Percentiles rank a stretch among this genome's conserved stretches.
phyloP scores from a whole-genome alignment of 352 stramenopile genomes.

The Plasmopara halstedii region DNA sequence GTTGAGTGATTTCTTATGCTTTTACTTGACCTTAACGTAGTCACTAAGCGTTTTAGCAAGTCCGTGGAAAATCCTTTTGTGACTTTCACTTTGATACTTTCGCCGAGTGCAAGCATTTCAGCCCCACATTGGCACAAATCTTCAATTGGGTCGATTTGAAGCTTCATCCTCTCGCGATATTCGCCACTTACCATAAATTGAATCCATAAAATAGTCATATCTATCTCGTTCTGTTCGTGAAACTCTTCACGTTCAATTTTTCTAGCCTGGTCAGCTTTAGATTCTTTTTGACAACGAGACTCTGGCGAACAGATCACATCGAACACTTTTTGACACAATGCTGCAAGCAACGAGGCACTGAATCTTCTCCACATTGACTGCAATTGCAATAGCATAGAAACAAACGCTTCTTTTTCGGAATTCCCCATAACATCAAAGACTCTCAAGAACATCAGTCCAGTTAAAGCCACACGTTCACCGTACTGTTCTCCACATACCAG shows the following conservation, averaged over 20 bases:
- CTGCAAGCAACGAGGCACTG: slow-evolving; percentile 45
- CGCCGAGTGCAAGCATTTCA: slow-evolving; percentile 36
- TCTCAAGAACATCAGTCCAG: slow-evolving; percentile 38
- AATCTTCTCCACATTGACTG: slow-evolving; percentile 42
- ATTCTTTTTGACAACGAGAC: slow-evolving; percentile 2
- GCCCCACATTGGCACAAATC: slow-evolving; percentile 53
- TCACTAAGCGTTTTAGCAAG: slow-evolving; percentile 30
- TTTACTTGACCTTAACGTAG: slow-evolving; percentile 36
- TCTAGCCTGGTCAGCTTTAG: slow-evolving; percentile 2
- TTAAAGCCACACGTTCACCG: slow-evolving; percentile 31
- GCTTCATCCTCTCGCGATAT: slow-evolving; percentile 57
- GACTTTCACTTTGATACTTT: slow-evolving; percentile 20
- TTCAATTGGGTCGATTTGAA: slow-evolving; percentile 46
- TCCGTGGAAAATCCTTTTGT: not conserved
- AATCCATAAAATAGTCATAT: slow-evolving; percentile 45
- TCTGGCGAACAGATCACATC: slow-evolving; percentile 6
- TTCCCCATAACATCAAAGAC: too few species aligned
- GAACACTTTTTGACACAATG: slow-evolving; percentile 45
- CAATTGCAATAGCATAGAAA: slow-evolving; percentile 38
- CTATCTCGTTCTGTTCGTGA: slow-evolving; percentile 19
- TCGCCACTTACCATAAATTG: slow-evolving; percentile 57
- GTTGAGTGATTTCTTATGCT: slow-evolving; percentile 40
- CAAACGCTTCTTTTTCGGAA: slow-evolving; percentile 23
- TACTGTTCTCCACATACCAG: slow-evolving; percentile 56
- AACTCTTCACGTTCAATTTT: not conserved